Evolutionary conservation across 176 grass and related monocot species (phyloP), one percentile per base, ranked within the genome.

Genomic region (Triticum urartu): DNA sequence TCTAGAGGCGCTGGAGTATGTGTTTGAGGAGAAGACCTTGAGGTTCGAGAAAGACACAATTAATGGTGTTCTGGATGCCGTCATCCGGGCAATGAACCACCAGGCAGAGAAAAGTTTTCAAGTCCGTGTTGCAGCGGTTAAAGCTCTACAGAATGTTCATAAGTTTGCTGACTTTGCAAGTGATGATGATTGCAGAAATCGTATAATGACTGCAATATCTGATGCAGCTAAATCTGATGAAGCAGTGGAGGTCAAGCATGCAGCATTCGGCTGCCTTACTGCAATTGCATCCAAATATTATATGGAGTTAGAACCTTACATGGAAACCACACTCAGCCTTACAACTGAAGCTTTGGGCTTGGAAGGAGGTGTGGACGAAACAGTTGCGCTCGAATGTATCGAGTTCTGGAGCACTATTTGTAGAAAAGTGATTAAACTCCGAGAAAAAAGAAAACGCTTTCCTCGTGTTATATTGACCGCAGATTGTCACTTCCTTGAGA

Each of bases 361-460:
- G 54, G 54, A 92, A 78, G 83, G 83, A 73, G 93, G 95, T 79
- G 87, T 78, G 61, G 93, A 52, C 15, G 48, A 98, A 63, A 69
- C 72, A 9, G 89, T 92, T 77, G 87, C 91, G 71, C 90, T 98
- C 64, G 91, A 98, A 83, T 93, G 93, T 75, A 87, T 98, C 58
- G 93, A 98, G 77, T 98, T 98, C 72, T 98, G 95, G 93, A 93
- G 91, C 18, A 87, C 95, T 64, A 91, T 98, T 72, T 94, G 93
- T 48, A 89, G 90, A 84, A 86, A 95, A 84, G 93, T 93, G 81
- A 95, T 98, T 88, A 77, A 81, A 45, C 88, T 92, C 3, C 89
- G 91, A 90, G 95, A 95, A 61, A 86, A 90, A 77, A 88, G 82
- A 13, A 91, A 82, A 58, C 86, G 80, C 79, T 77, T 83, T 80